Evolutionary conservation across 2,329 filamentous ascomycete species (phyloP), one percentile per base, ranked within the genome.

Genomic region (Leptosphaerulina australis): DNA sequence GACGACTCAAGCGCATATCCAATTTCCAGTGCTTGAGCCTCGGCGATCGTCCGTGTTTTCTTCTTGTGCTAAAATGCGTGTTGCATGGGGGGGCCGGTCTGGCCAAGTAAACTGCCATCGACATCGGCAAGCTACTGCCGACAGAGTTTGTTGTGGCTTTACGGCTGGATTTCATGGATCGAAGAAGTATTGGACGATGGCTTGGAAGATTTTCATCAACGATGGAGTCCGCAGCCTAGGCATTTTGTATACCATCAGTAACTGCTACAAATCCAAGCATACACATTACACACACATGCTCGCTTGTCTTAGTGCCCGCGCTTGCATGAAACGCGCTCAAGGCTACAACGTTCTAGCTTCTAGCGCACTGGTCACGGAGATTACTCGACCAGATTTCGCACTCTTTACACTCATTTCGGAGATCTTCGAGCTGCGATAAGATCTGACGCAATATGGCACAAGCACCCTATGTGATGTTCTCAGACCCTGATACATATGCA

Each of bases 221-320:
- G 10, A 11, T n/a, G 22, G 12, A 43, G 35, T 38, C 9, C 34
- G 39, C 26, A 30, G 17, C 37, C 22, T 30, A 15, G 25, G 11
- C 37, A 10, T 49, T 33, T 44, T 56, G 52, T 55, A 58, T 58
- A 53, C 49, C 55, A 53, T 48, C 44, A 36, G 41, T 47, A 31
- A 24, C n/a, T 41, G 18, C 29, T 43, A 28, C 12, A 45, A 9
- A 40, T 34, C 22, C 31, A 35, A 22, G 15, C 33, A 20, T 29
- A 22, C 36, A 33, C 15, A 43, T 51, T 37, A 12, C 31, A 12
- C 17, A 31, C 56, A 59, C 46, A 55, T 57, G 54, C 47, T 62
- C 57, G 57, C 60, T 62, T 61, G 50, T 52, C 36, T 36, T 60
- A 61, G 59, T 59, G 60, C 59, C 59, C 51, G 59, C 55, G 44